phyloP scores from a whole-genome alignment of 2,329 filamentous ascomycete genomes.

The Septoria petroselini region DNA sequence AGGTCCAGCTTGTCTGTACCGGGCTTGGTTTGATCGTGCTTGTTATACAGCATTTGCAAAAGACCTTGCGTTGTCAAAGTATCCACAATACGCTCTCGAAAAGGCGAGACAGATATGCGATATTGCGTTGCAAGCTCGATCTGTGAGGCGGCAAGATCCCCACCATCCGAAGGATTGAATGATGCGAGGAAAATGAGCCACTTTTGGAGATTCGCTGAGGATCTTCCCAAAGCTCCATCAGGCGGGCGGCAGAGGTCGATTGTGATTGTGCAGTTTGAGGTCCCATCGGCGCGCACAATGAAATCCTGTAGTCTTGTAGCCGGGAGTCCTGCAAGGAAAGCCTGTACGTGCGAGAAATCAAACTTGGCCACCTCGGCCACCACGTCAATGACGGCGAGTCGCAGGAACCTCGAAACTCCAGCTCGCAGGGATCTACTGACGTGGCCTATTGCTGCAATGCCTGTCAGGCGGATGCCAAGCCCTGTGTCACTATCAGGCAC shows the following conservation, averaged over 20 bases:
- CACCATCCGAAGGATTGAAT: background rate
- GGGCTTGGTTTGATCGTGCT: constrained; percentile 3
- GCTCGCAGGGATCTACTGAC: constrained; percentile 3
- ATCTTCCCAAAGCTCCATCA: constrained; percentile 2
- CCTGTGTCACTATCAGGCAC: background rate
- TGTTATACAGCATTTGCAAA: constrained; percentile 12
- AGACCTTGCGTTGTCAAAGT: constrained; percentile 1
- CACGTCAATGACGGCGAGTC: constrained; percentile 4
- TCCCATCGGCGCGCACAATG: constrained; percentile 7
- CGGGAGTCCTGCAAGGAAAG: constrained; percentile 6
- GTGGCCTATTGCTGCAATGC: constrained; percentile 1
- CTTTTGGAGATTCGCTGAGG: constrained; percentile 2
- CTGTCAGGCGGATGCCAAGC: background rate
- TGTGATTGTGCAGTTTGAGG: background rate
- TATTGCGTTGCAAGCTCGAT: constrained; percentile 7
- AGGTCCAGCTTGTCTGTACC: constrained; percentile 7
- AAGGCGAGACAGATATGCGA: constrained; percentile 1
- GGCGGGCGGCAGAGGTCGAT: constrained; percentile 8
- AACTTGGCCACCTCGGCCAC: constrained; percentile 5
- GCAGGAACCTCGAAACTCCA: constrained; percentile 4
- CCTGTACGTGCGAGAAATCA: constrained; percentile 7
- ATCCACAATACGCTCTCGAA: background rate
- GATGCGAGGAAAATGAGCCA: constrained; percentile 6
- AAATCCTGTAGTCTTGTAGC: constrained; percentile 1
- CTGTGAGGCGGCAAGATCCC: background rate